These are phyloP conservation scores for Pseudonectria buxi DNA, from an alignment of 2,329 filamentous ascomycete species.

Conservation along the genomic window DNA sequence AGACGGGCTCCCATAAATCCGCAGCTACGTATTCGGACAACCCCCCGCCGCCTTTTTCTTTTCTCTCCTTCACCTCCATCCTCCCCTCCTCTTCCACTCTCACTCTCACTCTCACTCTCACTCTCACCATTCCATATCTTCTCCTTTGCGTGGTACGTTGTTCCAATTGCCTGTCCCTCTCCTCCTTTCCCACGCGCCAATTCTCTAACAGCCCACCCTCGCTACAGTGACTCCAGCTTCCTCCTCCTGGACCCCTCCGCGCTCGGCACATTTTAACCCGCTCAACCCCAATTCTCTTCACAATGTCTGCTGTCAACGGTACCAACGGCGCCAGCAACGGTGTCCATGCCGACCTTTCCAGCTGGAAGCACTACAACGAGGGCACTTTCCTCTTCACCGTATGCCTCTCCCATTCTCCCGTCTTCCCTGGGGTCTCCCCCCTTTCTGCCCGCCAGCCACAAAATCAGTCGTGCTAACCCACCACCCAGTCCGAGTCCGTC, in stretches of 20 bases:
- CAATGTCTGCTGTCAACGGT: constrained; percentile 52
- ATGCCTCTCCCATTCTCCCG: constrained; percentile 22
- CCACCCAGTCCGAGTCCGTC: constrained; percentile 70
- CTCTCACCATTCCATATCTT: constrained; percentile 12
- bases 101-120: constrained; percentile 6
- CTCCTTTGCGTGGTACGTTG: constrained; percentile 11
- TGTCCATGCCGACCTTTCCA: constrained; percentile 24
- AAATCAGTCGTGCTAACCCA: constrained; percentile 21
- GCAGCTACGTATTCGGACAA: constrained; percentile 22
- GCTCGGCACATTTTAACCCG: constrained; percentile 17
- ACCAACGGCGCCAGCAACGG: constrained; percentile 37
- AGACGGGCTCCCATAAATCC: constrained; percentile 14
- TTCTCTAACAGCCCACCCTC: constrained; percentile 12
- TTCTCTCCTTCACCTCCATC: constrained; percentile 24
- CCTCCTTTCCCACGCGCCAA: neutral
- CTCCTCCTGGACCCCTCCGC: constrained; percentile 15
- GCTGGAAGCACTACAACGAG: constrained; percentile 47
- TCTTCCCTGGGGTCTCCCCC: constrained; percentile 1
- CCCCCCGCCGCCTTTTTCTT: constrained; percentile 21
- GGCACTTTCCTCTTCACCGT: constrained; percentile 81
- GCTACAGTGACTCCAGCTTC: constrained; percentile 16
- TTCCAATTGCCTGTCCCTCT: neutral
- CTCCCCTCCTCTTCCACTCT: constrained; percentile 19
- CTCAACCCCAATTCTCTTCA: constrained; percentile 29
- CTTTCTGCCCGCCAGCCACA: constrained; percentile 2